Evolutionary conservation across 257 asterid species (phyloP).

Genomic region (Capsicum baccatum): DNA sequence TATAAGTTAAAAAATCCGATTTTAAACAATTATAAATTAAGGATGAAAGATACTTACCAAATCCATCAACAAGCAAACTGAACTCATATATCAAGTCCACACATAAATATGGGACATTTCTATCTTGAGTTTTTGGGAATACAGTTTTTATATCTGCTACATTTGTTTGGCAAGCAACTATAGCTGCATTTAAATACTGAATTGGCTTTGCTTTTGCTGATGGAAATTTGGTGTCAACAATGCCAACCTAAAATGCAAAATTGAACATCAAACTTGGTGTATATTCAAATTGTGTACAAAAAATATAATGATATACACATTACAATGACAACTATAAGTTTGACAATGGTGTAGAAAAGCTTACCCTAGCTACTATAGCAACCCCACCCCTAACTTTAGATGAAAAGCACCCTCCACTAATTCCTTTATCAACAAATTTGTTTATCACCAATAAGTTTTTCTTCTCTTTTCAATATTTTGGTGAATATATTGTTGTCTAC

Average conservation of each 20-base stretch:
- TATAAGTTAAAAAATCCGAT: neutral
- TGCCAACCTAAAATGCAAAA: slow-evolving; percentile 40
- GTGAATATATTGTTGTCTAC: too few relatives aligned
- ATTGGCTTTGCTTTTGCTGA: slow-evolving; percentile 39
- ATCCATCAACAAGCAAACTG: slow-evolving; percentile 58
- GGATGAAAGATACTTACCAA: slow-evolving; percentile 36
- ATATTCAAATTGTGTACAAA: neutral
- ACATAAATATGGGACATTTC: slow-evolving; percentile 52
- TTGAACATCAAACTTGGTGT: neutral
- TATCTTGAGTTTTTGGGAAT: slow-evolving; percentile 38
- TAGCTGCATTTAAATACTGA: slow-evolving; percentile 49
- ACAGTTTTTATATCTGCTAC: slow-evolving; percentile 16
- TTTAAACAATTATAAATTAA: neutral
- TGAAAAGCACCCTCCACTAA: neutral
- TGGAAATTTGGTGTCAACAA: slow-evolving; percentile 31
- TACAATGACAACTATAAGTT: neutral
- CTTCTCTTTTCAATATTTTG: neutral
- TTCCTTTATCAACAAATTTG: neutral
- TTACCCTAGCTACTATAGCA: neutral
- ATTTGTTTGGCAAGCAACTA: slow-evolving; percentile 47
- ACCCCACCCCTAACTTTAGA: neutral
- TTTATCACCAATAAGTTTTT: neutral
- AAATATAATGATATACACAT: neutral
- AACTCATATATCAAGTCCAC: slow-evolving; percentile 58
- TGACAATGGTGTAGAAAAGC: too few relatives aligned